Conservation (phyloP, 345 rosid genomes). For the Syzygium aromaticum region DNA sequence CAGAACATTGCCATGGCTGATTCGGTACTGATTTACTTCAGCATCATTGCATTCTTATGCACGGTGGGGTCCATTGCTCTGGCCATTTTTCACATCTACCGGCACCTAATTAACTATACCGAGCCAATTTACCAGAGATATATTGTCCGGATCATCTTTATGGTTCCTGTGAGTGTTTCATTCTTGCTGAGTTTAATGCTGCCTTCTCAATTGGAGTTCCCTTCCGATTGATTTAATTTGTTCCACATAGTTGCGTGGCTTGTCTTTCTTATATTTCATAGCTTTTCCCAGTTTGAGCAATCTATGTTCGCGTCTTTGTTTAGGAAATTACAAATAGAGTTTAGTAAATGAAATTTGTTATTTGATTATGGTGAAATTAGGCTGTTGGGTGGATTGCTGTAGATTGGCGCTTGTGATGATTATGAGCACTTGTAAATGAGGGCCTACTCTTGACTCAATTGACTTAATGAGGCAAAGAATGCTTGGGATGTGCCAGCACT, state of each 20-base stretch:
- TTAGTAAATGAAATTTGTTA: background rate
- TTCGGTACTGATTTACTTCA: slow-evolving; percentile 37
- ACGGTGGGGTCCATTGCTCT: slow-evolving; percentile 57
- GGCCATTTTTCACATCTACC: slow-evolving; percentile 73
- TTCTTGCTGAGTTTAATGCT: background rate
- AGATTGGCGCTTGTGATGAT: background rate
- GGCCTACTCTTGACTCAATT: background rate
- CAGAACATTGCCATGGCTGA: slow-evolving; percentile 39
- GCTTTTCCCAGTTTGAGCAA: background rate
- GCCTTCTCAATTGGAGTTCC: background rate
- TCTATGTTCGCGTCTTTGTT: background rate
- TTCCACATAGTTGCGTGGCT: background rate
- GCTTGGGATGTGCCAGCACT: background rate
- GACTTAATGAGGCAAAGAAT: background rate
- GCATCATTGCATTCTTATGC: slow-evolving; percentile 58
- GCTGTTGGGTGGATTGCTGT: background rate
- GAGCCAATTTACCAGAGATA: slow-evolving; percentile 96
- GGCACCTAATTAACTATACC: slow-evolving; percentile 80
- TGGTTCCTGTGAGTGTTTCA: slow-evolving; percentile 76
- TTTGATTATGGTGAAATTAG: background rate
- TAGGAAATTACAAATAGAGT: background rate
- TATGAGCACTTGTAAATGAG: background rate
- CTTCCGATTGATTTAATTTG: background rate
- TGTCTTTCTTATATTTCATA: background rate
- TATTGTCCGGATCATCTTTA: slow-evolving; percentile 88